phyloP scores from a whole-genome alignment of 2,329 filamentous ascomycete species.

The Xylaria sp. region DNA sequence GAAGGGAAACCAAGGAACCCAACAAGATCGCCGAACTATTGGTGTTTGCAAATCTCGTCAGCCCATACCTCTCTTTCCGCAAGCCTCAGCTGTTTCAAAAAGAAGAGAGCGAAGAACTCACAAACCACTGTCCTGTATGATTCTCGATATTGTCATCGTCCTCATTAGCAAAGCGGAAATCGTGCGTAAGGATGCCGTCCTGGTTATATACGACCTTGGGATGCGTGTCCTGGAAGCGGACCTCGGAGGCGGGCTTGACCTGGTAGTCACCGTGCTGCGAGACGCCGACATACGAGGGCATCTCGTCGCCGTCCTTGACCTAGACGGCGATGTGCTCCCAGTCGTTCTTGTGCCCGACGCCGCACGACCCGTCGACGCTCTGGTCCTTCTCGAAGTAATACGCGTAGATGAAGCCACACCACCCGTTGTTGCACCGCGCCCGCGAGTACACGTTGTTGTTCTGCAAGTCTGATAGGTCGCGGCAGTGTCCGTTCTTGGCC shows the following conservation, averaged over 20 bases:
- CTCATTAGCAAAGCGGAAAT: constrained; percentile 47
- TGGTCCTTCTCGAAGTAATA: constrained; percentile 62
- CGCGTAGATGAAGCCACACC: constrained; percentile 58
- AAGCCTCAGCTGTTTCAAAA: neutral
- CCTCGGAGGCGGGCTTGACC: constrained; percentile 40
- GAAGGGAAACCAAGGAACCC: neutral
- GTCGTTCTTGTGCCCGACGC: constrained; percentile 54
- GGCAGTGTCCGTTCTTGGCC: constrained; percentile 48
- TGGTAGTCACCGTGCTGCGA: constrained; percentile 48
- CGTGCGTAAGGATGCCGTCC: constrained; percentile 46
- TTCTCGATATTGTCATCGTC: constrained; percentile 35
- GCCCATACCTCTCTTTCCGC: neutral
- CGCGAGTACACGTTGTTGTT: constrained; percentile 58
- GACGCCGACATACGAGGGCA: constrained; percentile 34
- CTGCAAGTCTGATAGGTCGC: constrained; percentile 49
- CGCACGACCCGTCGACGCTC: constrained; percentile 45
- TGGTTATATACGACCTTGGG: constrained; percentile 50
- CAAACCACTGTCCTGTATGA: neutral
- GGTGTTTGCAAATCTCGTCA: neutral
- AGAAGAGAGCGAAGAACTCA: neutral
- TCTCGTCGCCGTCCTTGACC: constrained; percentile 40
- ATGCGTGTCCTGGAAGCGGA: constrained; percentile 47
- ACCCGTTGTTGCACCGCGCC: constrained; percentile 57
- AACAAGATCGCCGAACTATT: neutral
- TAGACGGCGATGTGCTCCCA: constrained; percentile 51